phyloP scores from a whole-genome alignment of 202 grass and related monocot species.

The Brachypodium distachyon region DNA sequence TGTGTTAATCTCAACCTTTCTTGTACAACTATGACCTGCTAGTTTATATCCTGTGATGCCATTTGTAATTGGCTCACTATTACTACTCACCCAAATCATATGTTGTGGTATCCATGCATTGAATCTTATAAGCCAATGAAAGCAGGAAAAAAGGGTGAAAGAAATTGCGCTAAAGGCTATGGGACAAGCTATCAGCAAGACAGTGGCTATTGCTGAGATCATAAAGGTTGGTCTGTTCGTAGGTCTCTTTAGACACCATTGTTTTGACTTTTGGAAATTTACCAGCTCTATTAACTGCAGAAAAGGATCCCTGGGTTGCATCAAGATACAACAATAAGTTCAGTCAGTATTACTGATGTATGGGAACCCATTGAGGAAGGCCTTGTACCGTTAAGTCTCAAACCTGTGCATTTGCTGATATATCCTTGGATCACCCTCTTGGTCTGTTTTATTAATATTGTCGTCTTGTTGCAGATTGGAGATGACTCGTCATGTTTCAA shows the following conservation, averaged over 20 bases:
- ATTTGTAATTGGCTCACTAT: not conserved
- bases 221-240: conserved; percentile 62
- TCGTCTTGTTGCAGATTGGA: conserved; percentile 59
- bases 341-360: conserved; percentile 93
- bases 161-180: conserved; percentile 95
- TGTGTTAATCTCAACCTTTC: not conserved
- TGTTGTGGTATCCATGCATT: not conserved
- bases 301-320: conserved; percentile 89
- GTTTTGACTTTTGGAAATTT: not conserved
- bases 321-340: conserved; percentile 92
- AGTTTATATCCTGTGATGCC: not conserved
- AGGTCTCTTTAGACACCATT: not conserved
- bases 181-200: conserved; percentile 98
- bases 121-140: conserved; percentile 21
- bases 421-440: not conserved
- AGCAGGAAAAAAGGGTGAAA: conserved; percentile 72
- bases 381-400: conserved; percentile 93
- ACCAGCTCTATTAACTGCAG: conserved; percentile 37
- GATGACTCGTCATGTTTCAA: conserved; percentile 97
- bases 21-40: not conserved
- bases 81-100: not conserved
- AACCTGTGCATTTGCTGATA: not conserved
- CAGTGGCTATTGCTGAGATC: conserved; percentile 83
- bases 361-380: conserved; percentile 99
- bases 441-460: conserved; percentile 4